Base-by-base conservation (phyloP, 2,329 filamentous ascomycete species). In the Penicillium sp. region DNA sequence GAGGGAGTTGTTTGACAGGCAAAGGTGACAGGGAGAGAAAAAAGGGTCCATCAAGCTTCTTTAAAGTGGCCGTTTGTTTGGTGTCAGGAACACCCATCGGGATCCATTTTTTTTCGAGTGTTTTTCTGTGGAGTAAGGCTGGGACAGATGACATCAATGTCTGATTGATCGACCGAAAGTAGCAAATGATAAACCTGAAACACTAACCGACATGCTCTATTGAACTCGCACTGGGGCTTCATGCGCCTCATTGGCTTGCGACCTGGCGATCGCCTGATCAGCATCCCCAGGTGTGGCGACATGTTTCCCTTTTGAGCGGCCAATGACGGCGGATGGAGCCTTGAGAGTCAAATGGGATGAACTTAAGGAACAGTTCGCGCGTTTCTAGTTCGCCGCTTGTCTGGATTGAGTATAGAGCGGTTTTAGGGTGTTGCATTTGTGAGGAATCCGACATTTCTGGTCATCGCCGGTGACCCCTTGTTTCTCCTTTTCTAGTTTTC, bases 61-160 rank as follows among this genome's bases (percentile, higher is more conserved):
- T 57, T 57, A 57, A 57, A 35, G 42, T 13, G 29, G 29, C 43
- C 36, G 42, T 39, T 45, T 35, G 50, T 36, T 48, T 38, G 17
- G 38, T 50, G 19, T 38, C 42, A 48, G 35, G 54, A 47, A 56
- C 48, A 44, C 41, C 48, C n/a, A 29, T 42, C 41, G 19, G 42
- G 49, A 44, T 48, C 55, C 42, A 53, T 49, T 49, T 59, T 45
- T 59, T 57, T 53, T 36, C 36, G 43, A 53, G 38, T 45, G 50
- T 59, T 61, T 58, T 50, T 59, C 53, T 60, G 61, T 61, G 61
- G 61, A 53, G 53, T 55, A 25, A 44, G 9, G 17, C 29, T 42
- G 23, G 29, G 49, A 31, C 36, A 13, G 35, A 57, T 53, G 55
- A 57, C 49, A 48, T 57, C 55, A 31, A 8, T 15, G 29, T 23